Evolutionary conservation across 345 rosid genomes (phyloP).

Genomic region (Eucalyptus sp.): DNA sequence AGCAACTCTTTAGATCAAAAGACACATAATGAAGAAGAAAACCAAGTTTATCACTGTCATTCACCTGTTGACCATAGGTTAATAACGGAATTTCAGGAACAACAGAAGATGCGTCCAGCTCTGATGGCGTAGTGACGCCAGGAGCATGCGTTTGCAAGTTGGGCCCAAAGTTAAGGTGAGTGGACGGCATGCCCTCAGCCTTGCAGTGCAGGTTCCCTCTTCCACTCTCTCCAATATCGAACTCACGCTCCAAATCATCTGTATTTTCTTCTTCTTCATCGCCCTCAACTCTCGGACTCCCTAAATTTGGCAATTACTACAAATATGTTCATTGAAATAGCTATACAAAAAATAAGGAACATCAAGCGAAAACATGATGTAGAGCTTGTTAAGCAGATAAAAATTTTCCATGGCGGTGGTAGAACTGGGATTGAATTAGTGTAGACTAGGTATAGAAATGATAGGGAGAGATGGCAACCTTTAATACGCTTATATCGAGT

Average conservation of each 20-base stretch:
- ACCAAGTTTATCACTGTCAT: background rate
- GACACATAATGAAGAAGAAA: background rate
- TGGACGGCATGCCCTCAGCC: conserved; percentile 33
- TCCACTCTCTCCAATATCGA: conserved; percentile 12
- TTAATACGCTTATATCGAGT: conserved; percentile 80
- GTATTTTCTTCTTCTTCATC: conserved; percentile 66
- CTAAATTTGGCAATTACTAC: conserved; percentile 10
- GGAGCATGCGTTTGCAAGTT: conserved; percentile 10
- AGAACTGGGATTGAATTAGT: background rate
- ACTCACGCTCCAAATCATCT: conserved; percentile 57
- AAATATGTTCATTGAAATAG: background rate
- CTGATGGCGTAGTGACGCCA: conserved; percentile 24
- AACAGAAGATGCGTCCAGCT: conserved; percentile 42
- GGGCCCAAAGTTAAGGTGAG: conserved; percentile 37
- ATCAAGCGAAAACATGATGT: background rate
- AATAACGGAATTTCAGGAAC: conserved; percentile 50
- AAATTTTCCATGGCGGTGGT: background rate
- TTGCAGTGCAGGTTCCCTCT: conserved; percentile 24
- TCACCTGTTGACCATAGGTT: conserved; percentile 62
- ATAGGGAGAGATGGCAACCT: conserved; percentile 15
- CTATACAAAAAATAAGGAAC: background rate
- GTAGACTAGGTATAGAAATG: background rate
- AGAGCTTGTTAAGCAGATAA: background rate
- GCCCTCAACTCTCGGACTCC: conserved; percentile 55
- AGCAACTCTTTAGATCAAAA: background rate